phyloP scores from a whole-genome alignment of 169 alveolate species.

The Besnoitia besnoiti region DNA sequence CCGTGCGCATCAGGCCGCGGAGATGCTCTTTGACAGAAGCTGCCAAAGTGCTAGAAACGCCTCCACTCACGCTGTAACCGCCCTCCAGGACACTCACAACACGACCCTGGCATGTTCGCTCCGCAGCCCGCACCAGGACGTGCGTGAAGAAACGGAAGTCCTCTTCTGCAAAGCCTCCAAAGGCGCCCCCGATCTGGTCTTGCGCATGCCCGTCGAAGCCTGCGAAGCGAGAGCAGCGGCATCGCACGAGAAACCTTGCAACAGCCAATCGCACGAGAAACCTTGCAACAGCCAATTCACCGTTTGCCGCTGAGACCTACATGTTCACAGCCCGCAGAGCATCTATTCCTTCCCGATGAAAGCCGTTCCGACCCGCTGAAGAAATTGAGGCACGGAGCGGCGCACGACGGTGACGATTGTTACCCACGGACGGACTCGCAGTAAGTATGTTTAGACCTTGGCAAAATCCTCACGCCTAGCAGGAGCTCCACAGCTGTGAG shows the following conservation, averaged over 20 bases:
- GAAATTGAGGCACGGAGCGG: no score
- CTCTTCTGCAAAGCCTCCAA: constrained; percentile 88
- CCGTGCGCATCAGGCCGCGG: constrained; percentile 72
- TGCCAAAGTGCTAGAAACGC: constrained; percentile 93
- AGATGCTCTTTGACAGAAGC: constrained; percentile 93
- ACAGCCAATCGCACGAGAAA: neutral
- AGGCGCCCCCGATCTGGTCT: constrained; percentile 92
- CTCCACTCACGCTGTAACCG: constrained; percentile 95
- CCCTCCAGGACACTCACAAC: constrained; percentile 98
- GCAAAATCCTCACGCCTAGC: no score
- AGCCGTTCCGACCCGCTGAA: no score
- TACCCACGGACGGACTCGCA: no score
- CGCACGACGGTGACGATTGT: no score
- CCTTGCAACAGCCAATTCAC: neutral
- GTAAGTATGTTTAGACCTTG: no score
- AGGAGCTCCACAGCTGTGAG: no score
- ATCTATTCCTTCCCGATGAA: no score
- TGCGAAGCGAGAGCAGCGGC: constrained; percentile 90
- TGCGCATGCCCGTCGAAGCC: constrained; percentile 98
- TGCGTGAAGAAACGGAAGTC: constrained; percentile 96
- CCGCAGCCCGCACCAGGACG: constrained; percentile 92
- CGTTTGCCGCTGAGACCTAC: no score
- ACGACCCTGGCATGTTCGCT: constrained; percentile 92
- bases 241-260: neutral
- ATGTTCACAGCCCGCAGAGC: no score